Percentiles rank a stretch among this genome's conserved stretches.
Evolutionary conservation across 2,329 filamentous ascomycete species (phyloP).

Genomic region (Colletotrichum echinochloae): DNA sequence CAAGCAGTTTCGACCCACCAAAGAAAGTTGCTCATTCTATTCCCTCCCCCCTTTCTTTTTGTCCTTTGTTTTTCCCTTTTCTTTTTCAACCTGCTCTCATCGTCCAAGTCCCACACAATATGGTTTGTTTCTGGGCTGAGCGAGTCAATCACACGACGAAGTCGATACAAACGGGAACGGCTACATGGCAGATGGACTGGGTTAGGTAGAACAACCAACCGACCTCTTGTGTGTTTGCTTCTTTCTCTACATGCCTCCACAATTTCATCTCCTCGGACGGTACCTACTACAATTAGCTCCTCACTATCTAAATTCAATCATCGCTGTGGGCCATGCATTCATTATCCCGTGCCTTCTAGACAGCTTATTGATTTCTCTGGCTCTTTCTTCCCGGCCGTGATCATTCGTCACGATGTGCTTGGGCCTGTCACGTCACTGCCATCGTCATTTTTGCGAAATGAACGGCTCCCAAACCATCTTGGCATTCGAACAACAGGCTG

Average conservation of each 20-base stretch:
- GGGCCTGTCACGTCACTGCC: conserved; percentile 26
- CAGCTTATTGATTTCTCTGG: neutral
- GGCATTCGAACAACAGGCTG: neutral
- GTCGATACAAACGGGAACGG: neutral
- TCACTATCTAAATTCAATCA: too few species aligned
- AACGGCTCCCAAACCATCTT: neutral
- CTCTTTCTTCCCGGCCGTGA: neutral
- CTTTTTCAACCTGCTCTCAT: neutral
- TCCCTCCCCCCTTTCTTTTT: too few species aligned
- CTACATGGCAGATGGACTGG: neutral
- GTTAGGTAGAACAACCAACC: neutral
- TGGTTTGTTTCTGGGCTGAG: neutral
- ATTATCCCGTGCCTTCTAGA: neutral
- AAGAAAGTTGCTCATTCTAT: too few species aligned
- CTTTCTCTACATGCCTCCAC: neutral
- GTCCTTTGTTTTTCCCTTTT: neutral
- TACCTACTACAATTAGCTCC: neutral
- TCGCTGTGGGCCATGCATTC: neutral
- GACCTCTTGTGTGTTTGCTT: neutral
- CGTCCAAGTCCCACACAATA: neutral
- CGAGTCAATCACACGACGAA: neutral
- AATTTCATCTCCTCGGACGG: too few species aligned
- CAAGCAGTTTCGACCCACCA: conserved; percentile 16
- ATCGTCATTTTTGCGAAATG: conserved; percentile 31
- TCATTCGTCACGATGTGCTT: conserved; percentile 7